Evolutionary conservation across 345 rosid genomes (phyloP).

Genomic region (Murraya paniculata): DNA sequence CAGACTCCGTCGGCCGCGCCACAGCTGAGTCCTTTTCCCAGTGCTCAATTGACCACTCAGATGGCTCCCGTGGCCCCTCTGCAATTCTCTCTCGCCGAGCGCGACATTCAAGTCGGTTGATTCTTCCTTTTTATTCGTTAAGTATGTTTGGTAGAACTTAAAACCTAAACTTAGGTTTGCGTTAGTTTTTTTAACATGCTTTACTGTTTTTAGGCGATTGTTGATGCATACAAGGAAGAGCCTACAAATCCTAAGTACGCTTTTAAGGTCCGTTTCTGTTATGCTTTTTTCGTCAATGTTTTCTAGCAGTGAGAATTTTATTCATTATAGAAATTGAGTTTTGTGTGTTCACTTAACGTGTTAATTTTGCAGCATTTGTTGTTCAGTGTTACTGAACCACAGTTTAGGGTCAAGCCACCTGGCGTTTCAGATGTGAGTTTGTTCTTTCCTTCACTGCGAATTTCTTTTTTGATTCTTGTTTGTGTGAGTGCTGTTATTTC

Average conservation of each 20-base stretch:
- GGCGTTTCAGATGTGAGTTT: constrained; percentile 91
- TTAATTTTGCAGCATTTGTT: constrained; percentile 67
- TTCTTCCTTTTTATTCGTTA: neutral
- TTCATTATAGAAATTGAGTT: constrained; percentile 8
- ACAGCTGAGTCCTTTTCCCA: constrained; percentile 41
- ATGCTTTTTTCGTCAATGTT: neutral
- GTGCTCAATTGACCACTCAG: constrained; percentile 85
- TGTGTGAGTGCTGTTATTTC: neutral
- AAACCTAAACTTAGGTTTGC: constrained; percentile 11
- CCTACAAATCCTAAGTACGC: constrained; percentile 81
- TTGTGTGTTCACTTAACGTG: constrained; percentile 1
- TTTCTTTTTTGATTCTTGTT: neutral
- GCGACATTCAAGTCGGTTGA: constrained; percentile 67
- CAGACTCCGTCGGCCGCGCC: constrained; percentile 40
- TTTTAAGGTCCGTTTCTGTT: constrained; percentile 62
- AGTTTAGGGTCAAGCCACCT: constrained; percentile 73
- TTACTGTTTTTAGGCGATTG: constrained; percentile 55
- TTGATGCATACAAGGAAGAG: constrained; percentile 94
- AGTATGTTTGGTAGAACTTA: neutral
- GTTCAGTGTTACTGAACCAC: constrained; percentile 86
- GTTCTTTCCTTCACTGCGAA: neutral
- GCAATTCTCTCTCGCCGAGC: constrained; percentile 88
- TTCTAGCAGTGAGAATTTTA: neutral
- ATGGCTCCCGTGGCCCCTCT: constrained; percentile 97
- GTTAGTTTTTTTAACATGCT: neutral